Conservation (phyloP, 2,329 filamentous ascomycete species). For the Lasiodiplodia sp. region DNA sequence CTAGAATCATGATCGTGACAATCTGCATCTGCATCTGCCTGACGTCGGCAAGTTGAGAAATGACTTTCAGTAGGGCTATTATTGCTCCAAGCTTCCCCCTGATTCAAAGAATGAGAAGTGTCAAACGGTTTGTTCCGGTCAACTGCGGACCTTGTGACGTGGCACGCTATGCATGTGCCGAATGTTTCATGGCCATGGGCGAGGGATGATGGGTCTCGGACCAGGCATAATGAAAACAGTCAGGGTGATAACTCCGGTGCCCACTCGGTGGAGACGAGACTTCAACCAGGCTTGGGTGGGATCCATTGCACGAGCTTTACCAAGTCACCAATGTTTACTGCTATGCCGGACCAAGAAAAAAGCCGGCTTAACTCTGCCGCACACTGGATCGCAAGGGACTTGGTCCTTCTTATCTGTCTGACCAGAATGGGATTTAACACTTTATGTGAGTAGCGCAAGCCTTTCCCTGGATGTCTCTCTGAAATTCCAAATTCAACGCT, state of each 20-base stretch:
- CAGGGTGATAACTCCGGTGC: neutral
- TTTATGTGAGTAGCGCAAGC: neutral
- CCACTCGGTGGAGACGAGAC: neutral
- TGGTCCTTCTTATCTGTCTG: too few species aligned
- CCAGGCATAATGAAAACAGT: neutral
- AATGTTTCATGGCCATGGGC: conserved; percentile 9
- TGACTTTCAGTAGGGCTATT: neutral
- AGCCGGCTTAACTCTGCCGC: neutral
- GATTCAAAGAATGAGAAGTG: neutral
- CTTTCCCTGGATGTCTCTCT: neutral
- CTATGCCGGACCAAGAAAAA: neutral
- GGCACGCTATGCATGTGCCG: neutral
- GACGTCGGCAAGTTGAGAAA: neutral
- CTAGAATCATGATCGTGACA: neutral
- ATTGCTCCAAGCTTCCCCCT: neutral
- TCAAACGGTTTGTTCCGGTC: conserved; percentile 1
- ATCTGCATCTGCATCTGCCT: neutral
- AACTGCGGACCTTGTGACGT: neutral
- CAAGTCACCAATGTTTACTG: neutral
- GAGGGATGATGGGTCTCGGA: neutral
- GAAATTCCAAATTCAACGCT: neutral
- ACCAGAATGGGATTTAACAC: too few species aligned
- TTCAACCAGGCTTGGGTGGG: neutral
- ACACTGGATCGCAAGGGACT: neutral
- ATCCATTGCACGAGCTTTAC: neutral